A percentile compares a stretch with the other conserved stretches of the same genome.
phyloP scores from a whole-genome alignment of 306 rosid species.

The Fagus sylvatica region DNA sequence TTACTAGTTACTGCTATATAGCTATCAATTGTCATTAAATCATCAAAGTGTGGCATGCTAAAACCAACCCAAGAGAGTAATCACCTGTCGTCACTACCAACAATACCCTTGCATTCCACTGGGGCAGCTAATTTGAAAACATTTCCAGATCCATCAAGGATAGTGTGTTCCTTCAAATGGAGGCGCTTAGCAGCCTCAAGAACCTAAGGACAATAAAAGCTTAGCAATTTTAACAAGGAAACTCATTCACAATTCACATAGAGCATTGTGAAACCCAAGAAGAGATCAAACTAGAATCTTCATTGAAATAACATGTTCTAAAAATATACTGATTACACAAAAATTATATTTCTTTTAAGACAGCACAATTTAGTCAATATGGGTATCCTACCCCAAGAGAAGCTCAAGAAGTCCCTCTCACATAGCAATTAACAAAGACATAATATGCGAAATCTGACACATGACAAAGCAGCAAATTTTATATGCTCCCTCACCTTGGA shows the following conservation, averaged over 20 bases:
- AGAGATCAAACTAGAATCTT: slow-evolving; percentile 8
- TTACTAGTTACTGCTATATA: neutral
- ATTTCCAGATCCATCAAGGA: slow-evolving; percentile 88
- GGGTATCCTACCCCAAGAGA: slow-evolving; percentile 1
- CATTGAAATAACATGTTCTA: slow-evolving; percentile 3
- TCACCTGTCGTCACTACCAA: slow-evolving; percentile 98
- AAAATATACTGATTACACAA: slow-evolving; percentile 9
- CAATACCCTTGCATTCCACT: slow-evolving; percentile 98
- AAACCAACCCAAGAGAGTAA: slow-evolving; percentile 12
- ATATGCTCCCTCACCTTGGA: slow-evolving; percentile 66
- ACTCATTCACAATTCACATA: slow-evolving; percentile 7
- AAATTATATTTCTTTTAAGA: neutral
- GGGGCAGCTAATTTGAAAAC: slow-evolving; percentile 94
- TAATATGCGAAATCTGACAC: slow-evolving; percentile 18
- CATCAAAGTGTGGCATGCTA: neutral
- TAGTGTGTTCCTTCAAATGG: slow-evolving; percentile 88
- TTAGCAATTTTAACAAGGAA: slow-evolving; percentile 22
- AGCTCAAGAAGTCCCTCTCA: neutral
- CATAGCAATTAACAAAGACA: slow-evolving; percentile 6
- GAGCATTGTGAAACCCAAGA: neutral
- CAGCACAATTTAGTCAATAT: neutral
- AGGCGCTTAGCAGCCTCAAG: slow-evolving; percentile 90
- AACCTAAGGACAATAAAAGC: slow-evolving; percentile 52
- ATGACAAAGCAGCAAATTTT: slow-evolving; percentile 8
- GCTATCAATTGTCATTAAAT: neutral